Base-by-base conservation (phyloP, 306 rosid species). In the Hippophae rhamnoides region DNA sequence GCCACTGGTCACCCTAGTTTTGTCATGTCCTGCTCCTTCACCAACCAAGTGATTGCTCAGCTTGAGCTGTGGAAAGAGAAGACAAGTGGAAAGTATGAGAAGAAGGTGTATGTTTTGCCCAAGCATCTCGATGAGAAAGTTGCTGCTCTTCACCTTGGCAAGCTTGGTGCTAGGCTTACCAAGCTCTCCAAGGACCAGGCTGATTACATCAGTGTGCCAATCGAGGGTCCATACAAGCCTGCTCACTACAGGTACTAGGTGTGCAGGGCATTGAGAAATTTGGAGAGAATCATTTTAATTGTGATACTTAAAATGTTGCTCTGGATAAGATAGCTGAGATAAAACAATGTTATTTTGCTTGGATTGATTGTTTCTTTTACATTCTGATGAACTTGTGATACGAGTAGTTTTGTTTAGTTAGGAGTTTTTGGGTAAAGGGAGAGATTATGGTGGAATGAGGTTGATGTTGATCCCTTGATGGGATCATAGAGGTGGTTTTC, bases 1-100 rank as follows among this genome's bases (percentile, higher is more conserved):
- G 99, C 99, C 56, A 92, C 99, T 0, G 99, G 99, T 1, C 99
- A 92, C 82, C 99, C 99, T 0, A 92, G 99, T 72, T 92, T 92
- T 18, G 99, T 92, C 61, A 92, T 92, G 99, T 92, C 99, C 6
- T 92, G 99, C 69, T 92, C 99, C 6, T 92, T 92, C 85, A 88
- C 99, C 10, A 92, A 92, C 80, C 99, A 92, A 51, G 96, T 92
- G 45, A 92, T 92, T 64, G 99, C 99, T 38, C 99, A 92, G 61
- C 85, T 92, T 46, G 99, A 92, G 78, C 69, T 92, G 49, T 92
- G 99, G 99, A 88, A 82, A 0, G 99, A 92, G 79, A 85, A 58
- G 82, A n/a, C 13, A 5, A 11, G 68, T 0, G 99, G 96, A 2
- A 92, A 88, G 68, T 92, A 92, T 52, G 89, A 88, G 71, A 92